phyloP scores from a whole-genome alignment of 1,139 yeast genomes.

The Diutina rugosa region DNA sequence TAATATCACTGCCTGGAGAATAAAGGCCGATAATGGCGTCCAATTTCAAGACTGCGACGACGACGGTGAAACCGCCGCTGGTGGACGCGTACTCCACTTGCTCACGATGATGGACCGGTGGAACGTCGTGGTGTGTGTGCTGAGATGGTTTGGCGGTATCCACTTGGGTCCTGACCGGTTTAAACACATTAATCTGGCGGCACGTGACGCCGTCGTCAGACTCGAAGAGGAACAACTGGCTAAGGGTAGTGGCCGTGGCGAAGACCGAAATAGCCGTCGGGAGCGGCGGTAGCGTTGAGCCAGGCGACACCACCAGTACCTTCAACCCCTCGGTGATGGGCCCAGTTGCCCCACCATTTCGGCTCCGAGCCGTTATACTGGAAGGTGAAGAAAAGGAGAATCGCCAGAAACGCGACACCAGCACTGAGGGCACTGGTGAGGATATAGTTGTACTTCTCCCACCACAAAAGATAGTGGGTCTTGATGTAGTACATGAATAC shows the following conservation, averaged over 20 bases:
- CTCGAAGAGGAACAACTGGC: neutral
- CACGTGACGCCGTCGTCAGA: conserved; percentile 67
- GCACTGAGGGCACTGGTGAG: conserved; percentile 8
- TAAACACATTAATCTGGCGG: conserved; percentile 82
- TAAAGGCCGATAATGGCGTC: conserved; percentile 38
- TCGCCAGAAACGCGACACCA: conserved; percentile 8
- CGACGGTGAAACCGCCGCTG: conserved; percentile 97
- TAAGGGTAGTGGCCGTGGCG: conserved; percentile 24
- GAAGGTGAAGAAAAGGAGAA: conserved; percentile 7
- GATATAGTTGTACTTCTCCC: conserved; percentile 10
- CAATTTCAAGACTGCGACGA: conserved; percentile 81
- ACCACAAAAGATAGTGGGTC: conserved; percentile 7
- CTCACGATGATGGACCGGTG: conserved; percentile 71
- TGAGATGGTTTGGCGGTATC: conserved; percentile 90
- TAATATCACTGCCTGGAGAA: conserved; percentile 80
- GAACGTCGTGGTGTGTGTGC: conserved; percentile 79
- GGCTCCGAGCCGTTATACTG: conserved; percentile 6
- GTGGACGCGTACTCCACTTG: conserved; percentile 72
- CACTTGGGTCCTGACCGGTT: conserved; percentile 90
- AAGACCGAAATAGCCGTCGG: conserved; percentile 32
- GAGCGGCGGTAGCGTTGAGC: conserved; percentile 21
- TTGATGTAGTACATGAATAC: conserved; percentile 8
- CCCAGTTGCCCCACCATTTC: conserved; percentile 8
- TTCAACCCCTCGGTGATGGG: conserved; percentile 6
- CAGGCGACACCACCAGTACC: conserved; percentile 13